Percentiles rank a stretch among this genome's conserved stretches.
These are phyloP conservation scores for Leccinum disarticulatum DNA, from an alignment of 768 basidiomycete genomes.

Conservation along the genomic window DNA sequence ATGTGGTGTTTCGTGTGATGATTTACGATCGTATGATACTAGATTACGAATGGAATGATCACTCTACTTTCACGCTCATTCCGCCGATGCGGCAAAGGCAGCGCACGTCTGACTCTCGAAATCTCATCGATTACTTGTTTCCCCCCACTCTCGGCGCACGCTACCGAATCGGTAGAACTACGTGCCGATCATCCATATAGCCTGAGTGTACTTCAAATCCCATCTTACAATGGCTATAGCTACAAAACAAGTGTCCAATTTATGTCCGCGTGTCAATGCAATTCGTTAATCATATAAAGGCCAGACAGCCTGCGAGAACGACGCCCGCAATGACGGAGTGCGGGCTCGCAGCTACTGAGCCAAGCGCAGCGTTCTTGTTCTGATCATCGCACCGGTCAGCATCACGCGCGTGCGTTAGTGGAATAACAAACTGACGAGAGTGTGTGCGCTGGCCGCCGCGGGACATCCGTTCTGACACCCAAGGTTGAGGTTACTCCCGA, in stretches of 20 bases:
- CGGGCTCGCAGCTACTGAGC: constrained; percentile 14
- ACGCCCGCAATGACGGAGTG: constrained; percentile 24
- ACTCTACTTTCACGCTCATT: neutral
- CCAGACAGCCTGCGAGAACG: constrained; percentile 22
- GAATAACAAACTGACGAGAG: constrained; percentile 16
- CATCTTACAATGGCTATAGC: constrained; percentile 6
- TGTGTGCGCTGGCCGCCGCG: constrained; percentile 18
- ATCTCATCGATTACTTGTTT: neutral
- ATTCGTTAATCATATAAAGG: constrained; percentile 8
- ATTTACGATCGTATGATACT: neutral
- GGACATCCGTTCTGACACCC: constrained; percentile 26
- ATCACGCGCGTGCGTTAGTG: neutral
- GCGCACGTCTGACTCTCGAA: neutral
- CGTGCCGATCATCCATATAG: constrained; percentile 4
- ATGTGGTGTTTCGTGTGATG: neutral
- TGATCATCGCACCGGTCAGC: constrained; percentile 2
- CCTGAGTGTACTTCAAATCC: neutral
- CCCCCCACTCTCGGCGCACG: neutral
- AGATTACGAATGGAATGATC: neutral
- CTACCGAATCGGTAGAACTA: neutral
- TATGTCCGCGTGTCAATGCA: constrained; percentile 4
- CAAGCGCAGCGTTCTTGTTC: constrained; percentile 22
- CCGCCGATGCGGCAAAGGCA: neutral
- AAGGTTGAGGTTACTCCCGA: constrained; percentile 27
- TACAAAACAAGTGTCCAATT: constrained; percentile 17